Evolutionary conservation across 148 eudicot genomes (phyloP).

Genomic region (Selenicereus undatus): DNA sequence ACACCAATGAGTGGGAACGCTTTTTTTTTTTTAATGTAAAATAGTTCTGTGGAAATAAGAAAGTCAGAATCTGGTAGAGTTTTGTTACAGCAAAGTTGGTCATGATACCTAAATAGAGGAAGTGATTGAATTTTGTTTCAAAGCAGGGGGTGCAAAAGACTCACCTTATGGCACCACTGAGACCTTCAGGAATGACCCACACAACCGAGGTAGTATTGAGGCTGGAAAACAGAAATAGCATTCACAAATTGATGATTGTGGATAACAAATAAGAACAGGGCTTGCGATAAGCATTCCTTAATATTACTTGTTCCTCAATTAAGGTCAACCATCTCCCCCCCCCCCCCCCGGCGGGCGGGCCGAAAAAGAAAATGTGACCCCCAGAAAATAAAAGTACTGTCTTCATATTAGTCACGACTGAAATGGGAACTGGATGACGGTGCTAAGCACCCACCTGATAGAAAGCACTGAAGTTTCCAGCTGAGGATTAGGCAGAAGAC

Average conservation of each 20-base stretch:
- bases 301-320: background rate
- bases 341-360: background rate
- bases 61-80: background rate
- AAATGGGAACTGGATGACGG: background rate
- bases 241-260: background rate
- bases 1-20: background rate
- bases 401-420: too few relatives aligned
- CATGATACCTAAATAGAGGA: conserved; percentile 4
- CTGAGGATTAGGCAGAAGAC: conserved; percentile 25
- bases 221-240: conserved; percentile 29
- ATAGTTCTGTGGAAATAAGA: background rate
- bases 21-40: background rate
- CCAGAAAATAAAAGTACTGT: too few relatives aligned
- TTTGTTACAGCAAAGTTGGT: background rate
- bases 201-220: conserved; percentile 64
- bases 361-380: too few relatives aligned
- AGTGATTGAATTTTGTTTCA: background rate
- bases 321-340: background rate
- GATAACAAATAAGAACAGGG: background rate
- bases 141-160: background rate
- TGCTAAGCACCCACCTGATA: conserved; percentile 5
- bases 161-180: conserved; percentile 77
- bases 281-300: background rate
- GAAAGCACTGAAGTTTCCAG: conserved; percentile 26
- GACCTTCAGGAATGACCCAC: conserved; percentile 82